Base-by-base conservation (phyloP, 1,139 yeast species). In the Debaryomyces subglobosus region DNA sequence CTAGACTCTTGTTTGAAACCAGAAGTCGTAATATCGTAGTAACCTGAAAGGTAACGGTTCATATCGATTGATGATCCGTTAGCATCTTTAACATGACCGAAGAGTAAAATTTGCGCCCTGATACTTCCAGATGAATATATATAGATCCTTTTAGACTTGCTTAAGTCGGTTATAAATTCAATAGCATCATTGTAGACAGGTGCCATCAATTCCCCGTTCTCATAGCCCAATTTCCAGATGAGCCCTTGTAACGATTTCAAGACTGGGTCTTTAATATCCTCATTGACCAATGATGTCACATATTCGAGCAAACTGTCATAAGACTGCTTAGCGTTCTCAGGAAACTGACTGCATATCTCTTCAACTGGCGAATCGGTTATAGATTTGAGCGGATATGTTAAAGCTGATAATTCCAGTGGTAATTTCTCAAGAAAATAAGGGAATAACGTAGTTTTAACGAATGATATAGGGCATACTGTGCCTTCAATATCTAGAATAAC, bases 81-180 rank as follows among this genome's bases (percentile, higher is more conserved):
- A 3, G 47, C 49, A 33, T 60, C 68, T 41, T 69, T 66, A 5
- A 88, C 92, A 62, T 89, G 80, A 0, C 76, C 77, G 61, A 92
- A 89, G 49, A 92, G 71, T 51, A 91, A 69, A 53, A 85, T 85
- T 60, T 92, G 98, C 0, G 97, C 97, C 49, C 83, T 79, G 30
- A 92, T 82, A 45, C 95, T 86, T 0, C 98, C 98, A n/a, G 96
- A 88, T 0, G 97, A 90, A 67, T 92, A 92, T 16, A 92, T 90
- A 62, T 77, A 89, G 0, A 89, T 72, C 5, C 70, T 68, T 8
- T 55, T 55, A 5, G 51, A 43, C 1, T 45, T 15, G 4, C 46
- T 45, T 71, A 79, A 75, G 1, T 59, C 48, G 46, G 71, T 59
- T 48, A 91, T 80, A 45, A 81, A 78, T 0, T 72, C 69, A 47